Conservation (phyloP, 805 yeast genomes). For the Ogataea methylovora region DNA sequence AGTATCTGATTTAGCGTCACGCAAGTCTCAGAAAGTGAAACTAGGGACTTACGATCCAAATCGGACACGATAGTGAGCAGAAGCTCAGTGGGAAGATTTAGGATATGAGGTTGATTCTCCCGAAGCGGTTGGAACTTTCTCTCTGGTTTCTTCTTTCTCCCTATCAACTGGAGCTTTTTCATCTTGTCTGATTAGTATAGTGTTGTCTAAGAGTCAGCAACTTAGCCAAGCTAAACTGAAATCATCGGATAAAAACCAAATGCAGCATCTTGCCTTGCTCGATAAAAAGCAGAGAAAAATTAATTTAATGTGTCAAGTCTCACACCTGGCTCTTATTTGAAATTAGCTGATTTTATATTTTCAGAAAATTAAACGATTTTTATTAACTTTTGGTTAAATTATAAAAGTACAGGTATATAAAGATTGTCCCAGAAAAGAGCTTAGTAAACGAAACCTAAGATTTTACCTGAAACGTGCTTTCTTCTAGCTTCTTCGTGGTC, state of each 20-base stretch:
- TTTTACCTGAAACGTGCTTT: constrained; percentile 99
- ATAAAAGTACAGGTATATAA: neutral
- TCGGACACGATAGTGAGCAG: constrained; percentile 15
- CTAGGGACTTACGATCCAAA: constrained; percentile 15
- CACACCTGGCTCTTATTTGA: too few species aligned
- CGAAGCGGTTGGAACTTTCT: neutral
- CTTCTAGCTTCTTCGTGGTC: constrained; percentile 99
- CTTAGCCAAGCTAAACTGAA: too few species aligned
- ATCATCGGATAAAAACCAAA: too few species aligned
- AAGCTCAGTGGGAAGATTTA: constrained; percentile 17
- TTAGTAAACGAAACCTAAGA: constrained; percentile 96
- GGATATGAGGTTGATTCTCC: constrained; percentile 6
- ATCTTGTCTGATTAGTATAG: constrained; percentile 10
- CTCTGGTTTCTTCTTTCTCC: constrained; percentile 21
- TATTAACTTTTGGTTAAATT: neutral
- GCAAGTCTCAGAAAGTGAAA: constrained; percentile 17
- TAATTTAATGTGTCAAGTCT: too few species aligned
- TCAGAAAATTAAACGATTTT: too few species aligned
- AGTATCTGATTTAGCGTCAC: constrained; percentile 16
- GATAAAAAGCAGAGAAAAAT: too few species aligned
- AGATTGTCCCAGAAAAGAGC: constrained; percentile 6
- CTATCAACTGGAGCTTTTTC: constrained; percentile 36
- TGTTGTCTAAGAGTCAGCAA: too few species aligned
- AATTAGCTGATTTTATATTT: too few species aligned
- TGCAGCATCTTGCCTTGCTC: too few species aligned